Conservation (phyloP, 176 grass and related monocot genomes). For the Triticum aestivum region IWGSC_CS_RefSeq_v2.1 NC_057808.1:353966105-353966604, state of each 20-base stretch:
- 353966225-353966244: not conserved
- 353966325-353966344: not conserved
- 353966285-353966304: constrained; percentile 78
- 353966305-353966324: constrained; percentile 65
- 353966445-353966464: not conserved
- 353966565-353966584: not conserved
- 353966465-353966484: not conserved
- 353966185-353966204: not conserved
- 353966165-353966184: not conserved
- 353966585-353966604: not conserved
- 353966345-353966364: not conserved
- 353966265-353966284: constrained; percentile 89
- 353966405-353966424: not conserved
- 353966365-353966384: not conserved
- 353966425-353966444: not conserved
- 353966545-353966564: not conserved
- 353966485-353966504: not conserved
- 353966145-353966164: not conserved
- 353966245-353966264: constrained; percentile 91
- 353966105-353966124: not conserved
- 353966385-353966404: not conserved
- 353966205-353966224: not conserved
- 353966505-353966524: not conserved
- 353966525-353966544: not conserved
- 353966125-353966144: not conserved